These are phyloP conservation scores for Umbelopsis ramanniana DNA, from an alignment of 192 early-diverging fungal species.

Conservation along the genomic window DNA sequence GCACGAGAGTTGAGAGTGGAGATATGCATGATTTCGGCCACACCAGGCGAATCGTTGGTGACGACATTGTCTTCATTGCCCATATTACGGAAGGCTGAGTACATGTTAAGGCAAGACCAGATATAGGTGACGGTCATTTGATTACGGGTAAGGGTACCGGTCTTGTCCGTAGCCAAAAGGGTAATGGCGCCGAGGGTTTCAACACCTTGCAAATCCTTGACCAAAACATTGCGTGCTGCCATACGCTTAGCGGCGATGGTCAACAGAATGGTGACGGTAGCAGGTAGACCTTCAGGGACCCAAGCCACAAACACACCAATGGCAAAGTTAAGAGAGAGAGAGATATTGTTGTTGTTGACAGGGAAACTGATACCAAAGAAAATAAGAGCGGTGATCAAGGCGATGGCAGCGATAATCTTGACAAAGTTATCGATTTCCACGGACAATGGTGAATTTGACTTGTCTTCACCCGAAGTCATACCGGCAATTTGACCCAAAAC, in stretches of 20 bases:
- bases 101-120: conserved; percentile 80
- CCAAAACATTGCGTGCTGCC: conserved; percentile 86
- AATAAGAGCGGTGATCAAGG: conserved; percentile 72
- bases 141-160: conserved; percentile 95
- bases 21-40: conserved; percentile 79
- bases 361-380: conserved; percentile 84
- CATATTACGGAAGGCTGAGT: conserved; percentile 54
- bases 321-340: conserved; percentile 85
- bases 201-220: conserved; percentile 95
- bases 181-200: conserved; percentile 98
- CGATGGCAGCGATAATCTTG: conserved; percentile 82
- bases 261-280: conserved; percentile 92
- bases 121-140: conserved; percentile 96
- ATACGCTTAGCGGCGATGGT: conserved; percentile 96
- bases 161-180: conserved; percentile 96
- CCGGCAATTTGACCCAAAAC: conserved; percentile 96
- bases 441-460: conserved; percentile 73
- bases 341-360: conserved; percentile 59
- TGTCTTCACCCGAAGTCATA: conserved; percentile 80
- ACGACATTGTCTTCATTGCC: conserved; percentile 27
- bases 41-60: conserved; percentile 56
- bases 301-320: conserved; percentile 89
- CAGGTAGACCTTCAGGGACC: conserved; percentile 94
- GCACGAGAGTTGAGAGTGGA: conserved; percentile 85
- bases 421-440: conserved; percentile 83